Base-by-base conservation (phyloP, 2,329 filamentous ascomycete species). In the Diplodia scrobiculata region DNA sequence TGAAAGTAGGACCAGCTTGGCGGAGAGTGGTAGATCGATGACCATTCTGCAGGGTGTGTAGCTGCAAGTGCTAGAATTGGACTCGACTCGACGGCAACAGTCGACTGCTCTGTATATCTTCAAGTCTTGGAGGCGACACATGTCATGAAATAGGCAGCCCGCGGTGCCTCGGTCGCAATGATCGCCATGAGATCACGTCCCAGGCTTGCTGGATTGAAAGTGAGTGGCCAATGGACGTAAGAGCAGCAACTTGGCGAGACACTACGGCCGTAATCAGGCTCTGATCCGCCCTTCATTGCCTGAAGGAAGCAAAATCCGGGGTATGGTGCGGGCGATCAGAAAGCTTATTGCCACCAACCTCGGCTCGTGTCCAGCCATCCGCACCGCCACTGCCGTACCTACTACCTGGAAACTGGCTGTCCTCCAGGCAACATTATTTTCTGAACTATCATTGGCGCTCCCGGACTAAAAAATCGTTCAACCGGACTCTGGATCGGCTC, bases 271-370 rank as follows among this genome's bases (percentile, higher is more conserved):
- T 53, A 64, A 52, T 32, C 3, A 36, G 50, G 17, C 5, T n/a
- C 3, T 21, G 29, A 17, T 21, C 48, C 13, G 32, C 17, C 21
- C 14, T 21, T 34, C n/a, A 36, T 6, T 54, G 60, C 51, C 51
- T 34, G 21, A 36, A 53, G 19, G 17, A 38, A 36, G 50, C 25
- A 54, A 54, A 53, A 54, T 45, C 50, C 38, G 62, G 50, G 62
- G 62, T 53, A 55, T 65, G 51, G 62, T 54, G 62, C 62, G 62
- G 51, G 50, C 50, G 53, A 55, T 55, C 54, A 29, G 6, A 45
- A 64, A 64, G 62, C 62, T 64, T 64, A 53, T 64, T 64, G 62
- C 34, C 51, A 38, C 62, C 50, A 64, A 54, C 62, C 62, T 64
- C 62, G 62, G 62, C 41, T 53, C 34, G 34, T 19, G 13, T 13